Evolutionary conservation across 139 green algal species (phyloP).

Genomic region (Zygnema cylindricum): DNA sequence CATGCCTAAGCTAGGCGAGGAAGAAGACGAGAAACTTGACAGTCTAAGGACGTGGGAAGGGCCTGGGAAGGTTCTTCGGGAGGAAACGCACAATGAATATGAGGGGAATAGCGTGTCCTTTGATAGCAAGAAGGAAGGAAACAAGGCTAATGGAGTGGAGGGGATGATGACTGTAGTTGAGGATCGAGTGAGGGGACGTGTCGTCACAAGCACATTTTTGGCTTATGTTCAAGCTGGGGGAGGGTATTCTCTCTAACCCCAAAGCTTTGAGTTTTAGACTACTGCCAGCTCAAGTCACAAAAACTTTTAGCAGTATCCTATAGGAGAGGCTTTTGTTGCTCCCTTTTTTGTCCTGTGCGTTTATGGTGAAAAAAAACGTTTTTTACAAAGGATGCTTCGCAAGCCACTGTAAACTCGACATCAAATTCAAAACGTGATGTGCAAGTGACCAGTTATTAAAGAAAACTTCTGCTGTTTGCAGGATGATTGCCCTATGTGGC

Average conservation of each 20-base stretch:
- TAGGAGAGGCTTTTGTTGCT: too few species aligned
- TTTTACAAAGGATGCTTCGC: too few species aligned
- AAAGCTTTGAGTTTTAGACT: too few species aligned
- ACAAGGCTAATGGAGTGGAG: not conserved
- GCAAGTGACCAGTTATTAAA: too few species aligned
- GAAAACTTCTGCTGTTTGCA: too few species aligned
- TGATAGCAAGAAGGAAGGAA: not conserved
- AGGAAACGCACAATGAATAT: not conserved
- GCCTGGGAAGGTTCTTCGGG: too few species aligned
- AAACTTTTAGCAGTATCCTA: too few species aligned
- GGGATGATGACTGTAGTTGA: constrained; percentile 16
- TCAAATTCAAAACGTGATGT: too few species aligned
- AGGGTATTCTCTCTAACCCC: constrained; percentile 5
- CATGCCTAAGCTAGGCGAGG: constrained; percentile 18
- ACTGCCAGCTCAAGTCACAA: too few species aligned
- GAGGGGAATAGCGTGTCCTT: not conserved
- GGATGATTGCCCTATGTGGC: not conserved
- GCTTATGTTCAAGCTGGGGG: constrained; percentile 24
- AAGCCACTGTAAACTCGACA: too few species aligned
- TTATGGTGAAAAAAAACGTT: too few species aligned
- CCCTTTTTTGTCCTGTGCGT: too few species aligned
- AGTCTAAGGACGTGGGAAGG: not conserved
- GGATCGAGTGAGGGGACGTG: constrained; percentile 38
- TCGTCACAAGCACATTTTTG: not conserved
- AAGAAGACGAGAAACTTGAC: not conserved